phyloP scores from a whole-genome alignment of 83 land plant genomes.

The Larix sibirica region DNA sequence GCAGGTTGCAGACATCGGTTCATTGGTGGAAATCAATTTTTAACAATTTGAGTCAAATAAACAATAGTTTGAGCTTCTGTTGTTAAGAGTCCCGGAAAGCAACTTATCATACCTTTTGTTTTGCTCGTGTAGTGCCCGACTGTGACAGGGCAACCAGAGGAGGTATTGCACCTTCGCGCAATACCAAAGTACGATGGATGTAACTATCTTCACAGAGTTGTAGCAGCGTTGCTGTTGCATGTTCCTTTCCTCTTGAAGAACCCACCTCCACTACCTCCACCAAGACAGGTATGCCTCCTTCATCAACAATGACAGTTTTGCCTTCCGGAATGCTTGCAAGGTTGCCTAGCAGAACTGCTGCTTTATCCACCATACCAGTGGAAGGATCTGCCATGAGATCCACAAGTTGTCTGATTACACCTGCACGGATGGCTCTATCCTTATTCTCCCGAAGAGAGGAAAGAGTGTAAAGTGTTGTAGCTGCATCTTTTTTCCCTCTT shows the following conservation, averaged over 20 bases:
- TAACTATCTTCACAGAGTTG: constrained; percentile 53
- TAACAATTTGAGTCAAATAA: too few species aligned
- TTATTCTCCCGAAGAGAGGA: constrained; percentile 58
- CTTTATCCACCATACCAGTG: constrained; percentile 79
- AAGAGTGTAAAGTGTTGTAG: constrained; percentile 65
- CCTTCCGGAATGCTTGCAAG: constrained; percentile 51
- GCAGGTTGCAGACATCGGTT: too few species aligned
- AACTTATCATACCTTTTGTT: constrained; percentile 40
- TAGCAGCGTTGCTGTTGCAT: constrained; percentile 58
- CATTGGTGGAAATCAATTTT: too few species aligned
- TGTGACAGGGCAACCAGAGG: constrained; percentile 71
- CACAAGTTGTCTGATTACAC: constrained; percentile 66
- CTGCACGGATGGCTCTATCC: constrained; percentile 53
- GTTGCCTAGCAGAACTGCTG: constrained; percentile 52
- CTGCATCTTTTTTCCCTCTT: constrained; percentile 84
- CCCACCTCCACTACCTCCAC: constrained; percentile 75
- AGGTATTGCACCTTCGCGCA: constrained; percentile 75
- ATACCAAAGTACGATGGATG: constrained; percentile 46
- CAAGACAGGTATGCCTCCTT: constrained; percentile 72
- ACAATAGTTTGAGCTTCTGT: too few species aligned
- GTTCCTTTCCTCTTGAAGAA: constrained; percentile 67
- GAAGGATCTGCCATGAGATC: constrained; percentile 71
- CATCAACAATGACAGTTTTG: constrained; percentile 45
- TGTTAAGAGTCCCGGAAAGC: too few species aligned
- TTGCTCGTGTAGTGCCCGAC: constrained; percentile 60